These are phyloP conservation scores for Trametes coccinea DNA, from an alignment of 768 basidiomycete species.

Conservation along the genomic window DNA sequence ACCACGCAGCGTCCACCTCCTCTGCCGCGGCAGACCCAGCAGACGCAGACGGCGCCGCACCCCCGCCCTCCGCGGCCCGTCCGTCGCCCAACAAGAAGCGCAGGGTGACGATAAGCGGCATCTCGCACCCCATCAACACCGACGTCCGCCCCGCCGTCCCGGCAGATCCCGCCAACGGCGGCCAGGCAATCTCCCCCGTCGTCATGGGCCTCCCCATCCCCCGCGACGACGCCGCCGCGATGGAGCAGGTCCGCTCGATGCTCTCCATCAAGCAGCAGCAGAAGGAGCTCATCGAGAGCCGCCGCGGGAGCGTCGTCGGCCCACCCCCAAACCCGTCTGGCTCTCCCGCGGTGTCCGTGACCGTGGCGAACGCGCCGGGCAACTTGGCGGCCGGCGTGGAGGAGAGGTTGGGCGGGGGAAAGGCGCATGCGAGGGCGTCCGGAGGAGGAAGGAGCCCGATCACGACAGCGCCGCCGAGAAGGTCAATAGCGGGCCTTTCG, in stretches of 20 bases:
- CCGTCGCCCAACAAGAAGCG: slow-evolving; percentile 58
- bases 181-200: slow-evolving; percentile 61
- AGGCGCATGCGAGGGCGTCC: background rate
- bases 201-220: slow-evolving; percentile 57
- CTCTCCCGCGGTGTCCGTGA: slow-evolving; percentile 29
- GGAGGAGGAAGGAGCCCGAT: slow-evolving; percentile 41
- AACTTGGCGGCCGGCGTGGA: no score
- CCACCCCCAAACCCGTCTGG: slow-evolving; percentile 18
- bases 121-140: slow-evolving; percentile 55
- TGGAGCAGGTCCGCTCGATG: slow-evolving; percentile 65
- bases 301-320: slow-evolving; percentile 55
- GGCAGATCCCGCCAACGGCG: slow-evolving; percentile 36
- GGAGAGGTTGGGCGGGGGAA: no score
- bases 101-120: slow-evolving; percentile 69
- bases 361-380: slow-evolving; percentile 24
- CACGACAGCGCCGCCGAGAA: slow-evolving; percentile 27
- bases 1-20: background rate
- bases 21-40: background rate
- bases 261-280: slow-evolving; percentile 69
- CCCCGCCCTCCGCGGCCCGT: slow-evolving; percentile 43
- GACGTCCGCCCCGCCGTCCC: slow-evolving; percentile 41
- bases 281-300: slow-evolving; percentile 69
- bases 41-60: slow-evolving; percentile 24
- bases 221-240: slow-evolving; percentile 56
- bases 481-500: slow-evolving; percentile 27